Evolutionary conservation across 2,329 filamentous ascomycete genomes (phyloP).

Genomic region (Ceratocystis albifundus): DNA sequence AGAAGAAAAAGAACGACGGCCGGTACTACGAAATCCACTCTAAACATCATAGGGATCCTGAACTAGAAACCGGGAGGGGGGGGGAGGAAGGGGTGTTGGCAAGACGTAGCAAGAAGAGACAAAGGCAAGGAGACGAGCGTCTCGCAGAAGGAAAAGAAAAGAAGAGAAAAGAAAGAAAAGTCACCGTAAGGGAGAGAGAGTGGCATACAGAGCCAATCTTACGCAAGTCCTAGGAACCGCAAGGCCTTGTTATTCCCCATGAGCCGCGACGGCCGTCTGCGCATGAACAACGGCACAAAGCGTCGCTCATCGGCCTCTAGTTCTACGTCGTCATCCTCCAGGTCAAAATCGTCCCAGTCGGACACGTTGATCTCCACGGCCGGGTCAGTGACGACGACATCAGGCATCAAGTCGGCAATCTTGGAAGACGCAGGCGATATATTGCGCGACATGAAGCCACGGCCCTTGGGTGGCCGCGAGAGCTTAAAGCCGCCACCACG

Average conservation of each 20-base stretch:
- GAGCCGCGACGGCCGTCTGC: constrained; percentile 30
- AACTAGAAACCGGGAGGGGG: constrained; percentile 10
- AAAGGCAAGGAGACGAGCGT: neutral
- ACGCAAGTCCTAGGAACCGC: constrained; percentile 42
- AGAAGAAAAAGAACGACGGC: constrained; percentile 4
- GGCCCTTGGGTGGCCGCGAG: constrained; percentile 22
- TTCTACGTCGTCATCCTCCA: constrained; percentile 16
- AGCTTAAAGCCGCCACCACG: constrained; percentile 18
- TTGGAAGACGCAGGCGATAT: constrained; percentile 16
- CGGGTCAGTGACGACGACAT: neutral
- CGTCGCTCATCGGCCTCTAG: constrained; percentile 39
- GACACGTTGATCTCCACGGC: constrained; percentile 20
- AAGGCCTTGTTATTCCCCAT: constrained; percentile 42
- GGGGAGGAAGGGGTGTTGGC: neutral
- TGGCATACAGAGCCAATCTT: constrained; percentile 14
- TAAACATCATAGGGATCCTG: constrained; percentile 12
- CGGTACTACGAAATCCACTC: neutral
- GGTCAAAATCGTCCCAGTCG: constrained; percentile 18
- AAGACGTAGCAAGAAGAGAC: constrained; percentile 14
- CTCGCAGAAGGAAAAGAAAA: neutral
- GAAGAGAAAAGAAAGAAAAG: neutral
- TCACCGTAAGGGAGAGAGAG: neutral
- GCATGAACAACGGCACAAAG: constrained; percentile 41
- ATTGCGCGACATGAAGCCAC: constrained; percentile 16
- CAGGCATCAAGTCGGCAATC: neutral